Evolutionary conservation across 495 filamentous ascomycete genomes (phyloP), one percentile per base, ranked within the genome.

Genomic region (Xylaria bambusicola): DNA sequence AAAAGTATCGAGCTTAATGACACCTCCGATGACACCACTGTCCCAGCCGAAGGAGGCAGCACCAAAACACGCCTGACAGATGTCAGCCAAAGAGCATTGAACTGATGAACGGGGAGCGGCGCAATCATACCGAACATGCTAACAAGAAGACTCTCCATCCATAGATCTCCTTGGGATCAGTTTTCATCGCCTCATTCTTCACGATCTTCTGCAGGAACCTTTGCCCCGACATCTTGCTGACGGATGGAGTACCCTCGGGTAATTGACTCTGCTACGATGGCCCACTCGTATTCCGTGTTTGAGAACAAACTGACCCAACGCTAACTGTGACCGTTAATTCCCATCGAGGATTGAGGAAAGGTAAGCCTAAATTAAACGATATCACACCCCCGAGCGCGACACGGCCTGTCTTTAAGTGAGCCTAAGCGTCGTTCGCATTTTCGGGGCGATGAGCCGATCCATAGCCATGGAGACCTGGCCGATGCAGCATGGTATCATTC

Each of bases 131-230:
- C 47, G 87, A 88, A 57, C 82, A 87, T 20, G 88, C 86, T 29
- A 91, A 73, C 33, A 83, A 70, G 62, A 85, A 90, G 18, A 88
- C 85, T 56, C 88, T 82, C 88, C 88, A 91, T 61, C 87, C 87
- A 63, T 92, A 92, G 66, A 92, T 89, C 75, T 92, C 85, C 55
- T 79, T 80, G 10, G 89, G 88, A 65, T 89, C 88, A 45, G 73
- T 75, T 73, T 82, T 87, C 85, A 91, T 91, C 42, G 89, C 85
- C 61, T 91, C 87, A 83, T 92, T 92, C 72, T 84, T 84, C 62
- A 91, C 85, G 65, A 92, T 84, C 60, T 80, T 84, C 60, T 75
- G 80, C 31, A 91, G 71, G 51, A 91, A 52, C 49, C 62, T 64
- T 17, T 46, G 42, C 12, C 26, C 49, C 49, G 57, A 52, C 57